These are phyloP conservation scores for Calocybe gangraenosa DNA, from an alignment of 768 basidiomycete genomes.

Conservation along the genomic window DNA sequence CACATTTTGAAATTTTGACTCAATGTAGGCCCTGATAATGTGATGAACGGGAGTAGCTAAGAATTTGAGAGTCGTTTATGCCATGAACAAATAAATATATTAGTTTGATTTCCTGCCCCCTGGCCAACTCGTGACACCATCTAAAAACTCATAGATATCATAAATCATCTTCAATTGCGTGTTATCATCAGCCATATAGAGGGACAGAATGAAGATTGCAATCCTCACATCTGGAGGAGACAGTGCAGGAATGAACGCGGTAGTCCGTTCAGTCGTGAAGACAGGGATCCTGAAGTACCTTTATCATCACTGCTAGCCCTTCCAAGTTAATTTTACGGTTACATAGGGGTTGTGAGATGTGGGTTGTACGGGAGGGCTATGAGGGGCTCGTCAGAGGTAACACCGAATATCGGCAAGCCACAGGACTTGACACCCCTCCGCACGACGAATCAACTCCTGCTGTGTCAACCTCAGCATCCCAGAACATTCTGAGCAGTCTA, in stretches of 20 bases:
- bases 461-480: slow-evolving; percentile 3
- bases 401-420: slow-evolving; percentile 27
- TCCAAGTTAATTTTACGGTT: slow-evolving; percentile 1
- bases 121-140: too few species aligned
- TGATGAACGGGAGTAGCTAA: too few species aligned
- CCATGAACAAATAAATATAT: too few species aligned
- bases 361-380: slow-evolving; percentile 96
- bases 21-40: too few species aligned
- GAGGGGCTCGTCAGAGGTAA: slow-evolving; percentile 98
- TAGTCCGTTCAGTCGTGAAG: slow-evolving; percentile 91
- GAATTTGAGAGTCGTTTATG: too few species aligned
- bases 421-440: slow-evolving; percentile 13
- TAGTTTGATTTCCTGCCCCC: too few species aligned
- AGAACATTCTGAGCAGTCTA: slow-evolving; percentile 60
- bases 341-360: slow-evolving; percentile 88
- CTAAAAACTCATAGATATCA: not conserved
- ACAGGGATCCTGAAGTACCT: slow-evolving; percentile 81
- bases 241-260: slow-evolving; percentile 97
- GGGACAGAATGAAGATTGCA: slow-evolving; percentile 68
- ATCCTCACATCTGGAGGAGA: slow-evolving; percentile 96
- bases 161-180: not conserved
- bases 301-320: not conserved
- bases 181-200: not conserved
- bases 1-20: too few species aligned
- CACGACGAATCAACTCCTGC: slow-evolving; percentile 7